Evolutionary conservation across 495 filamentous ascomycete species (phyloP).

Genomic region (Astrocystis sublimbata): DNA sequence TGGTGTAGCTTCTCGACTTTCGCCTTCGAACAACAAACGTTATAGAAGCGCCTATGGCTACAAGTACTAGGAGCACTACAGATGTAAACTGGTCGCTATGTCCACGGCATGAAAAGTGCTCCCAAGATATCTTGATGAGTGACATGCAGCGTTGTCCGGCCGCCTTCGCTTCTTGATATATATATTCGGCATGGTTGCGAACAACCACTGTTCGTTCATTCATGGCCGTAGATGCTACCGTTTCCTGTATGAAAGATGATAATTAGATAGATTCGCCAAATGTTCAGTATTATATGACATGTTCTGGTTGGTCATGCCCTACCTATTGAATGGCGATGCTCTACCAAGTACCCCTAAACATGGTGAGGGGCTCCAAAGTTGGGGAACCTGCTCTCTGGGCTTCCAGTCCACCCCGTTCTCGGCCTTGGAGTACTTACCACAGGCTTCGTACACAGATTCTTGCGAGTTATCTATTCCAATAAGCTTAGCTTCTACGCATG

Average conservation of each 20-base stretch:
- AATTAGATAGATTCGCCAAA: background rate
- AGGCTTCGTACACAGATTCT: background rate
- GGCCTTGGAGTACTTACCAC: background rate
- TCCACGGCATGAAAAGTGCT: background rate
- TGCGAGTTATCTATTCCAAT: background rate
- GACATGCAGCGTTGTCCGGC: background rate
- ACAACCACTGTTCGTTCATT: background rate
- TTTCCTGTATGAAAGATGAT: background rate
- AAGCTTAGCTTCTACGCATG: background rate
- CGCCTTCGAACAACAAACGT: constrained; percentile 21
- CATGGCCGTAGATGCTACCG: background rate
- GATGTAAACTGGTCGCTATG: constrained; percentile 8
- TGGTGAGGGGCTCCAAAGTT: background rate
- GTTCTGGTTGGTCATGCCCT: no score
- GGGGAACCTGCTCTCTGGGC: constrained; percentile 2
- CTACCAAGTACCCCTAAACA: background rate
- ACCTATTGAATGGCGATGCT: no score
- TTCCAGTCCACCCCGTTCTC: constrained; percentile 8
- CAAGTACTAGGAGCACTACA: constrained; percentile 11
- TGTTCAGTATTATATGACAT: no score
- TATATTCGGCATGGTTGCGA: background rate
- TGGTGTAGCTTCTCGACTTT: constrained; percentile 6
- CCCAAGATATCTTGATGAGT: constrained; percentile 5
- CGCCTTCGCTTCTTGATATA: background rate
- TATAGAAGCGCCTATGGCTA: constrained; percentile 19